Evolutionary conservation across 2,329 filamentous ascomycete species (phyloP).

Genomic region (Plenodomus lindquistii): DNA sequence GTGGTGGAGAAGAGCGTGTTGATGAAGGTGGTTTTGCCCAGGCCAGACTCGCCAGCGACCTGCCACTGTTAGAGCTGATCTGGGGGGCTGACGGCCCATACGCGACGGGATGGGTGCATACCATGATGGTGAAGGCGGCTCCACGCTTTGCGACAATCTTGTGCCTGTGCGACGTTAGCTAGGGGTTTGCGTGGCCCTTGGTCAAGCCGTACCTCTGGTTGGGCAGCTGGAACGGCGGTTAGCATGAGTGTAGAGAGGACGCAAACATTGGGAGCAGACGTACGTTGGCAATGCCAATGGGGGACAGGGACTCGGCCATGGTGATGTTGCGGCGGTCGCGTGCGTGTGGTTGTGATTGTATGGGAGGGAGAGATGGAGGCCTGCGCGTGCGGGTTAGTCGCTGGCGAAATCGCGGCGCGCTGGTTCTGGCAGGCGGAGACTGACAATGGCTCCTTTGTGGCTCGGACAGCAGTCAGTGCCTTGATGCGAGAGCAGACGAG

Average conservation of each 20-base stretch:
- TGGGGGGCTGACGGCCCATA: too few species aligned
- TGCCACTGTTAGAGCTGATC: constrained; percentile 48
- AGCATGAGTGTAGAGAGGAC: constrained; percentile 26
- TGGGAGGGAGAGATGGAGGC: constrained; percentile 9
- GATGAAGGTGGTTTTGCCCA: constrained; percentile 99
- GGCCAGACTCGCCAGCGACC: constrained; percentile 97
- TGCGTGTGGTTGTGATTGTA: constrained; percentile 19
- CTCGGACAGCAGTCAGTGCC: too few species aligned
- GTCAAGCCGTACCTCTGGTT: constrained; percentile 64
- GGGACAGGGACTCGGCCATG: constrained; percentile 68
- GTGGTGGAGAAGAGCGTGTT: constrained; percentile 99
- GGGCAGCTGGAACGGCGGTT: constrained; percentile 58
- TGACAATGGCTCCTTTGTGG: too few species aligned
- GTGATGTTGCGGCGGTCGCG: constrained; percentile 26
- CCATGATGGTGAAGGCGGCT: constrained; percentile 99
- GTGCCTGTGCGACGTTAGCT: constrained; percentile 57
- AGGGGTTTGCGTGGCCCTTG: constrained; percentile 14
- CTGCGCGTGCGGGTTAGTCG: neutral
- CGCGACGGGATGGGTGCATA: constrained; percentile 49
- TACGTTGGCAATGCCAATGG: constrained; percentile 76
- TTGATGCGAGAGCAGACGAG: neutral
- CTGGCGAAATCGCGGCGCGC: too few species aligned
- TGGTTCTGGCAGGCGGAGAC: too few species aligned
- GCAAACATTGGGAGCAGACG: constrained; percentile 40
- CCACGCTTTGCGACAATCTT: constrained; percentile 81